phyloP scores from a whole-genome alignment of 257 asterid species.

The Solanum stenotomum region DNA sequence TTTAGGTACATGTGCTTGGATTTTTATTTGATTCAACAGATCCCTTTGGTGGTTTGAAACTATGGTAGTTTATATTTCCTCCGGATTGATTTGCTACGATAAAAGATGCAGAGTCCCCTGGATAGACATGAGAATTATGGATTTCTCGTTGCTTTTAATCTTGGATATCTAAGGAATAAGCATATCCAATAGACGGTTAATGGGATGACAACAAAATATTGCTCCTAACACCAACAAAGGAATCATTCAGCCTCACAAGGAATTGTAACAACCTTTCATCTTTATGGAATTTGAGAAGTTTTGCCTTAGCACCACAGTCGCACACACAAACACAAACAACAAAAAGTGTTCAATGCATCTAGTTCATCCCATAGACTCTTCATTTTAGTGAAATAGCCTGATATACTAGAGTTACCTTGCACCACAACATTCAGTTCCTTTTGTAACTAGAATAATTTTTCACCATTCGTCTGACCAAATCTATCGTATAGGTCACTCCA shows the following conservation, averaged over 20 bases:
- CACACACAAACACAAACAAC: not conserved
- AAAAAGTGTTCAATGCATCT: not conserved
- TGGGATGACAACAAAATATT: not conserved
- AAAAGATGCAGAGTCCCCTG: not conserved
- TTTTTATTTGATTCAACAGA: not conserved
- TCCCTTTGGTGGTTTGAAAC: not conserved
- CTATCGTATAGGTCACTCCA: not conserved
- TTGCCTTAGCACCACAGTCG: not conserved
- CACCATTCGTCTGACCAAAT: not conserved
- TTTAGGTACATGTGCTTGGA: not conserved
- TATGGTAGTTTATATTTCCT: not conserved
- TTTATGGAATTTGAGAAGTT: not conserved
- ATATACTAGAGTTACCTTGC: not conserved
- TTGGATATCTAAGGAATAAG: not conserved
- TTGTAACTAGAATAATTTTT: not conserved
- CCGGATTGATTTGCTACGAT: not conserved
- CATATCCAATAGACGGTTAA: no score
- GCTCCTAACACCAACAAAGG: not conserved
- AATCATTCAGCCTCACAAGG: not conserved
- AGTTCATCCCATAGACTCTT: not conserved
- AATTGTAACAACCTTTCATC: not conserved
- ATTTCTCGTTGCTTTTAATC: not conserved
- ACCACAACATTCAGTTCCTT: not conserved
- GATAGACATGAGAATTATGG: not conserved
- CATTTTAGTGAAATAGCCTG: not conserved